Conservation (phyloP, 2,329 filamentous ascomycete species). For the Didymella exigua region DNA sequence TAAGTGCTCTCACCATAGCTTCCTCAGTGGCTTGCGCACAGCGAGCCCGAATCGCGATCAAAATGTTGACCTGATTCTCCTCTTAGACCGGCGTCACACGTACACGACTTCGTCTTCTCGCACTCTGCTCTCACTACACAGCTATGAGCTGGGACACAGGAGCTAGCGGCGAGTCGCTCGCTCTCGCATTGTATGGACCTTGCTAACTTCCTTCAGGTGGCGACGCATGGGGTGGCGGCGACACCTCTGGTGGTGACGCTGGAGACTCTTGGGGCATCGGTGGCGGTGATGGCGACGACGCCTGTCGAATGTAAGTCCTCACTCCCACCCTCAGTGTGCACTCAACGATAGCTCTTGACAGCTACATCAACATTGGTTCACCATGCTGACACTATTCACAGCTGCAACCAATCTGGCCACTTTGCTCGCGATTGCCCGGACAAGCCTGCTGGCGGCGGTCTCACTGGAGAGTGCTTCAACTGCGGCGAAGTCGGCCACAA, state of each 20-base stretch:
- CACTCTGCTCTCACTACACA: not conserved
- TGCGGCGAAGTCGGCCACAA: constrained; percentile 66
- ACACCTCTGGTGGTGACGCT: constrained; percentile 20
- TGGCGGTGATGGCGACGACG: constrained; percentile 41
- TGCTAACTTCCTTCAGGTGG: constrained; percentile 22
- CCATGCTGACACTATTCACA: constrained; percentile 39
- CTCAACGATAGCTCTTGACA: not conserved
- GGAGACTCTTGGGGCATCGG: too few relatives aligned
- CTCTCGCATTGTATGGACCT: constrained; percentile 4
- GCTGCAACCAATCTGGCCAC: constrained; percentile 52
- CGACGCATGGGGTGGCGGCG: constrained; percentile 23
- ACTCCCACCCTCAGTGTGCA: not conserved
- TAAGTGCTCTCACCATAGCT: not conserved
- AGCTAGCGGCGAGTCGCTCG: constrained; percentile 16
- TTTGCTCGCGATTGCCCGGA: constrained; percentile 57
- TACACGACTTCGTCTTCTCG: not conserved
- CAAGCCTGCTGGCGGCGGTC: constrained; percentile 44
- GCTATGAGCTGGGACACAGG: constrained; percentile 33
- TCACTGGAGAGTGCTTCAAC: constrained; percentile 62
- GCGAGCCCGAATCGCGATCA: not conserved
- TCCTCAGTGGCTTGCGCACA: not conserved
- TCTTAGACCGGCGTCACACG: not conserved
- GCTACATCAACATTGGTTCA: not conserved
- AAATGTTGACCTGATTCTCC: not conserved
- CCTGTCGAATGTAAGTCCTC: constrained; percentile 51